These are phyloP conservation scores for Alectoria sarmentosa DNA, from an alignment of 495 filamentous ascomycete species.

Conservation along the genomic window DNA sequence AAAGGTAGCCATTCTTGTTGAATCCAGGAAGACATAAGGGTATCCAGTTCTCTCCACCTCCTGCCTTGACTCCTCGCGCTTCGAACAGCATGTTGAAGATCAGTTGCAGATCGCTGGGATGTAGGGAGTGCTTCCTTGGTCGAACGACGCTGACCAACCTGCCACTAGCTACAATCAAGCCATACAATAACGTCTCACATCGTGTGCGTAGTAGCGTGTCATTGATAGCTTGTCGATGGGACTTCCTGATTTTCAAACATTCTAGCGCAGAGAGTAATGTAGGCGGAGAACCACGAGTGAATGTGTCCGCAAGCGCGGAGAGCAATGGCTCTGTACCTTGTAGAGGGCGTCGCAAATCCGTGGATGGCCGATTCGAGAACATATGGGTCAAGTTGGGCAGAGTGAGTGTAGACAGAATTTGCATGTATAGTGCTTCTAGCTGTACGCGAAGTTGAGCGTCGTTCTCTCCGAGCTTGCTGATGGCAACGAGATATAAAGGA, in stretches of 20 bases:
- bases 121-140: constrained; percentile 90
- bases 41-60: constrained; percentile 95
- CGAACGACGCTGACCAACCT: constrained; percentile 89
- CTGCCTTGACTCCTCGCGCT: constrained; percentile 76
- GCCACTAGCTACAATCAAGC: constrained; percentile 88
- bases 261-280: constrained; percentile 84
- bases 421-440: constrained; percentile 93
- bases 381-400: constrained; percentile 81
- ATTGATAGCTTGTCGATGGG: constrained; percentile 79
- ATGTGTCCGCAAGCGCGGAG: constrained; percentile 86
- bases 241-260: constrained; percentile 79
- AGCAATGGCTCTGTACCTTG: constrained; percentile 89
- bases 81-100: constrained; percentile 99
- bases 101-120: constrained; percentile 90
- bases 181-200: constrained; percentile 74
- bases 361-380: constrained; percentile 84
- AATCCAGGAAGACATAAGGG: constrained; percentile 94
- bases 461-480: constrained; percentile 85
- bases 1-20: constrained; percentile 94
- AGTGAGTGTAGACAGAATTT: constrained; percentile 91
- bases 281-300: constrained; percentile 86
- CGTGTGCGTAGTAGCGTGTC: constrained; percentile 74
- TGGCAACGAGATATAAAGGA: constrained; percentile 86
- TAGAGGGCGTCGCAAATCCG: constrained; percentile 84
- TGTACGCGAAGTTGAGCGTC: constrained; percentile 79